Evolutionary conservation across 2,329 filamentous ascomycete species (phyloP).

Genomic region (Aureobasidium lini): DNA sequence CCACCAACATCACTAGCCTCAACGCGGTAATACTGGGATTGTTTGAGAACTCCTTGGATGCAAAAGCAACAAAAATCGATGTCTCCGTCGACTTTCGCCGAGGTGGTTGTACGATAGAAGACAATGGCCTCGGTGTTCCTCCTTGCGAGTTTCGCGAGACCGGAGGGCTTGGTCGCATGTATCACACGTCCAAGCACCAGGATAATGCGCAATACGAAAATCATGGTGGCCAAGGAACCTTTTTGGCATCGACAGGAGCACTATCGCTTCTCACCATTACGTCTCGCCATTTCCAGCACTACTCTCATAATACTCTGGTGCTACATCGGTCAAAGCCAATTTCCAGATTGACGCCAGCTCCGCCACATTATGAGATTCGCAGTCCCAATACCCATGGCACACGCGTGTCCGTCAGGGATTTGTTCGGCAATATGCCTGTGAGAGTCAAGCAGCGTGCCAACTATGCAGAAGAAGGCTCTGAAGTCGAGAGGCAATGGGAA

Average conservation of each 20-base stretch:
- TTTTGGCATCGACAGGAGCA: slow-evolving; percentile 67
- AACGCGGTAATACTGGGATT: slow-evolving; percentile 65
- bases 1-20: slow-evolving; percentile 67
- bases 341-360: slow-evolving; percentile 55
- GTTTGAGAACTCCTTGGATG: slow-evolving; percentile 79
- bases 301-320: slow-evolving; percentile 56
- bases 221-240: slow-evolving; percentile 65
- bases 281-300: slow-evolving; percentile 57
- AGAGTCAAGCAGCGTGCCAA: slow-evolving; percentile 71
- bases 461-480: slow-evolving; percentile 40
- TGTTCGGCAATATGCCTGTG: slow-evolving; percentile 88
- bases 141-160: slow-evolving; percentile 61
- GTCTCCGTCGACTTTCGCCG: slow-evolving; percentile 66
- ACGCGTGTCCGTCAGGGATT: slow-evolving; percentile 63
- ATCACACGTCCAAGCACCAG: slow-evolving; percentile 66
- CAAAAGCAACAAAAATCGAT: slow-evolving; percentile 59
- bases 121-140: slow-evolving; percentile 73
- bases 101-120: slow-evolving; percentile 72
- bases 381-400: slow-evolving; percentile 59
- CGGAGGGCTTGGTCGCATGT: slow-evolving; percentile 61
- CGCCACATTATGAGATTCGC: slow-evolving; percentile 48
- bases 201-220: slow-evolving; percentile 33
- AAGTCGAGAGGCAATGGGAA: slow-evolving; percentile 59
- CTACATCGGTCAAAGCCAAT: slow-evolving; percentile 64
- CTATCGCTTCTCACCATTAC: slow-evolving; percentile 70